Base-by-base conservation (phyloP, 2,329 filamentous ascomycete genomes). In the Beauveria australis region DNA sequence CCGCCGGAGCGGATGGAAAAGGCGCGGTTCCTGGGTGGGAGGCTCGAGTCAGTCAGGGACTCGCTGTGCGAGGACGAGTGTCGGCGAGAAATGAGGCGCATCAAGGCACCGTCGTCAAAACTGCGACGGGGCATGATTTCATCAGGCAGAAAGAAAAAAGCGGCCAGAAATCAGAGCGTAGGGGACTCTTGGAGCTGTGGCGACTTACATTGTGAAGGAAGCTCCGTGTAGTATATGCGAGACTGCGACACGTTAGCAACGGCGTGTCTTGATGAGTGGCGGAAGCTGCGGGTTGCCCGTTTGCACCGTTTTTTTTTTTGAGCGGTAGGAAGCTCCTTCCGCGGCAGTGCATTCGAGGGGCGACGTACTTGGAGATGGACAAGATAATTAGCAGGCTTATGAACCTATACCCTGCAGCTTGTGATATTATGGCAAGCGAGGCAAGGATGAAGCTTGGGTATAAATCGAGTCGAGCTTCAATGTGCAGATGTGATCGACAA, bases 1-100 rank as follows among this genome's bases (percentile, higher is more conserved):
- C 83, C 84, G 72, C 83, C 82, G 63, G 87, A 89, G 67, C 89
- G 87, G 70, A 90, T 84, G 33, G 88, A 91, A 63, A 91, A 81
- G 63, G 86, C 84, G 69, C 89, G 88, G 69, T 89, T 88, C 87
- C 87, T 89, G 67, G 41, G 43, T 14, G 63, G 57, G n/a, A 63
- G 56, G 5, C 64, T 49, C 14, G 64, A 57, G 65, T 74, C 71
- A 73, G 70, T 61, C 41, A 26, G 22, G 12, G 64, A 55, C 28
- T 58, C 64, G 53, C 71, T 69, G 2, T 54, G 30, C 3, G 63
- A 62, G 3, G 63, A 53, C 43, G 61, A 61, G 41, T 64, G 65
- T 37, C 65, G 59, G 58, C 60, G 33, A 60, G 66, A 40, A 57
- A 61, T 49, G 63, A 66, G 44, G 64, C 54, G 63, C 16, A 55